Base-by-base conservation (phyloP, 805 yeast species). In the Starmerella stellata region DNA sequence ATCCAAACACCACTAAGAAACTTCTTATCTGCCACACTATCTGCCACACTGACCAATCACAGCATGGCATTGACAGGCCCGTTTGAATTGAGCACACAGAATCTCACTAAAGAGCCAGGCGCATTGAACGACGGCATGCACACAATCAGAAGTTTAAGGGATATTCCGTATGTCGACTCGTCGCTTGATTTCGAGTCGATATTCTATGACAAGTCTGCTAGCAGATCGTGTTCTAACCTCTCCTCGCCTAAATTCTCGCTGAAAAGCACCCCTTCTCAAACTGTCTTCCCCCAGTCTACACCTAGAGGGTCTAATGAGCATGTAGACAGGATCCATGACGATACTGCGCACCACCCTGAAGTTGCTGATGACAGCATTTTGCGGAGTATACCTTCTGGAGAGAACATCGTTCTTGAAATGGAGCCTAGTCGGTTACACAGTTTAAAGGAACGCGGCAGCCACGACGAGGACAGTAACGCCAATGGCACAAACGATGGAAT, bases 141-240 rank as follows among this genome's bases (percentile, higher is more conserved):
- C 30, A 27, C 45, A n/a, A 49, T 51, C n/a, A 44, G 41, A 17
- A 44, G 49, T 11, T 37, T 49, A 34, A 38, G 52, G 5, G 54
- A 51, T 25, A 49, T 51, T 28, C 53, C 54, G 3, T 39, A 41
- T 11, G 52, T 50, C 11, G 47, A 46, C 23, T 29, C 47, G 5
- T 42, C 49, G 3, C 35, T 34, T 11, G 49, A 46, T 24, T 34
- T n/a, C 15, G 44, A 36, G 8, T 39, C 32, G 9, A 15, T 29
- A 8, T 29, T 29, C 14, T 7, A 9, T 15, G 32, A 29, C 19
- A 29, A 29, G 19, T 15, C 16, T n/a, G 15, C 14, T 8, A 29
- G 32, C 19, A 5, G 14, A 5, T 17, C 32, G 14, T n/a, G 32
- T 15, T 29, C 32, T n/a, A 29, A 13, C 14, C 7, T 29, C 7